Base-by-base conservation (phyloP, 129 eudicot genomes). In the Artemisia tridentata region DNA sequence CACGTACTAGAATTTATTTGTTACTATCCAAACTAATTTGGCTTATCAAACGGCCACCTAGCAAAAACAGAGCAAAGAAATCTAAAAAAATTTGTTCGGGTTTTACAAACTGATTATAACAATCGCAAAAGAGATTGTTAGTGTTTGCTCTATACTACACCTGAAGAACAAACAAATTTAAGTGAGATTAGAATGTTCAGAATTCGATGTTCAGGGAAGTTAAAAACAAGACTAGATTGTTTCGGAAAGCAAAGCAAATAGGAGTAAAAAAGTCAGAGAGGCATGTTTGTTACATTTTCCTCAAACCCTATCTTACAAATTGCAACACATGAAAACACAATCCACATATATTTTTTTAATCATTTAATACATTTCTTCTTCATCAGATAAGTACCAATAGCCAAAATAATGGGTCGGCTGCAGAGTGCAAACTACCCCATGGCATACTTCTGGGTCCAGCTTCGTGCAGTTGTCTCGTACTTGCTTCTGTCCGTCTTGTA, bases 371-470 rank as follows among this genome's bases (percentile, higher is more conserved):
- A 79, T 64, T 18, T 34, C 54, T 43, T 21, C 25, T 57, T 25
- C 67, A 16, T 55, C 65, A 77, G 47, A 69, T 50, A 77, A 59
- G 50, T 5, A 69, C 48, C 50, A 53, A 48, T 38, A 38, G 45
- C 45, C 45, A 61, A 4, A 59, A 1, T 12, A 75, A 67, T 16
- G 4, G 17, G 13, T 23, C 3, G 19, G 29, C 9, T 20, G 45
- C 45, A 38, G 10, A 38, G 56, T 16, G 25, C 64, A 57, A 45
- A 71, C 64, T 83, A 86, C 11, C 87, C 91, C 91, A 86, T 86
- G 70, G 85, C 91, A 18, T 86, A 86, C 81, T 82, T 86, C 69
- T 86, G 91, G 68, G 87, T 86, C 87, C 91, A 86, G 82, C 84
- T 86, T 72, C 91, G 72, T 64, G 87, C 87, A 80, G 91, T 82